Evolutionary conservation across 306 rosid genomes (phyloP), one percentile per base, ranked within the genome.

Genomic region (Argentina anserina): DNA sequence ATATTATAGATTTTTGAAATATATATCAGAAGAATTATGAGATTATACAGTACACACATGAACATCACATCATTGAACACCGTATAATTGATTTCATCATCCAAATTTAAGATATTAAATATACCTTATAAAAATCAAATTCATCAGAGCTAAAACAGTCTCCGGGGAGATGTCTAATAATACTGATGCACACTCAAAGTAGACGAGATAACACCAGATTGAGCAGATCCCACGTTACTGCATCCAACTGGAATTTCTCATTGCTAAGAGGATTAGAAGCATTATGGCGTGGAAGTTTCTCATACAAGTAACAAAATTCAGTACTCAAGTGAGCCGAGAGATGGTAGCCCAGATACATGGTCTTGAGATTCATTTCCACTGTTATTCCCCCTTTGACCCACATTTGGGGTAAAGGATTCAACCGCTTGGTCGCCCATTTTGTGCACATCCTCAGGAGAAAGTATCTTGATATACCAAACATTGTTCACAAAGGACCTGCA

Each of bases 401-500:
- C 81, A 58, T 80, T 86, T 60, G 87, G 90, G 83, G 81, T 86
- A 31, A 82, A 76, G 73, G 92, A 69, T 71, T 85, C 96, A 7
- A 80, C 79, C 21, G 87, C 86, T 74, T 81, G 88, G 64, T 84
- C 91, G 40, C 97, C 90, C 92, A 91, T 84, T 79, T 89, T 87
- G 78, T 89, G 97, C 65, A 91, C 78, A 77, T 86, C 97, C 81
- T 87, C 88, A 11, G 91, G 97, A 37, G 97, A 89, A 50, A 91
- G 96, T 82, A 89, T 89, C 81, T 89, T 91, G 82, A 91, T 89
- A 67, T 84, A 89, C 97, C 97, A 87, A 63, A 89, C 96, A 45
- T 89, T 89, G 73, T 89, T 91, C 67, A 91, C 91, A 65, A 86
- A 91, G 71, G 96, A 87, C 84, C 97, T 89, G 79, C 82, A 83